phyloP scores from a whole-genome alignment of 768 basidiomycete genomes.

The Lactifluus hygrophoroides region DNA sequence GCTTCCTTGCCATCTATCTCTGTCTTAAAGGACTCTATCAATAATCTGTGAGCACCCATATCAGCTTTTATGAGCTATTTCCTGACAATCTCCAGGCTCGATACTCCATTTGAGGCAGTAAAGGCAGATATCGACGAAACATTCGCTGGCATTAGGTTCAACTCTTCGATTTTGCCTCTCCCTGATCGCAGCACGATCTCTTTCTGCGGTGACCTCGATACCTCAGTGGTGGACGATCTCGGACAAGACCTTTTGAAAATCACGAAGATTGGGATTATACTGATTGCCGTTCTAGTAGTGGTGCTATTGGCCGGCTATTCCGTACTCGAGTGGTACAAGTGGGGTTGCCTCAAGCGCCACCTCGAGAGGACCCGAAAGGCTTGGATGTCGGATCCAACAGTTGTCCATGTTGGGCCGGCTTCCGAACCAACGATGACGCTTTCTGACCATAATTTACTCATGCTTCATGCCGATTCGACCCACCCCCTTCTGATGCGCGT shows the following conservation, averaged over 20 bases:
- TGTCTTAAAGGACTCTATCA: conserved; percentile 60
- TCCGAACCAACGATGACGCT: conserved; percentile 47
- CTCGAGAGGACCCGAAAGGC: conserved; percentile 65
- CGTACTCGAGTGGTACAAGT: conserved; percentile 83
- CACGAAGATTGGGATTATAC: conserved; percentile 67
- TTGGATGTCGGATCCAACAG: conserved; percentile 66
- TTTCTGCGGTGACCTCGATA: conserved; percentile 76
- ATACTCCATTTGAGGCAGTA: conserved; percentile 79
- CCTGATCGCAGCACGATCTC: conserved; percentile 58
- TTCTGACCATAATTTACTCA: conserved; percentile 69
- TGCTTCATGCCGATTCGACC: conserved; percentile 56
- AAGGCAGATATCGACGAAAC: conserved; percentile 88
- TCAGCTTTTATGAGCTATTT: not conserved
- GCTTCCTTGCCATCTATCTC: conserved; percentile 68
- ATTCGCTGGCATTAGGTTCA: conserved; percentile 62
- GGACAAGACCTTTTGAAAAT: conserved; percentile 70
- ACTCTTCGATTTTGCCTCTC: conserved; percentile 65
- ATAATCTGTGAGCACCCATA: conserved; percentile 48
- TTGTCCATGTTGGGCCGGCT: conserved; percentile 33
- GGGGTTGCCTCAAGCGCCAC: conserved; percentile 60
- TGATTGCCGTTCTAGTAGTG: conserved; percentile 65
- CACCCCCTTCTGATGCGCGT: conserved; percentile 71
- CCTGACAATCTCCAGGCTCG: conserved; percentile 41
- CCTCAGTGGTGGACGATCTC: conserved; percentile 79
- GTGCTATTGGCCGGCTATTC: conserved; percentile 67